phyloP scores from a whole-genome alignment of 2,329 filamentous ascomycete species.

The Tolypocladium endophyticum region DNA sequence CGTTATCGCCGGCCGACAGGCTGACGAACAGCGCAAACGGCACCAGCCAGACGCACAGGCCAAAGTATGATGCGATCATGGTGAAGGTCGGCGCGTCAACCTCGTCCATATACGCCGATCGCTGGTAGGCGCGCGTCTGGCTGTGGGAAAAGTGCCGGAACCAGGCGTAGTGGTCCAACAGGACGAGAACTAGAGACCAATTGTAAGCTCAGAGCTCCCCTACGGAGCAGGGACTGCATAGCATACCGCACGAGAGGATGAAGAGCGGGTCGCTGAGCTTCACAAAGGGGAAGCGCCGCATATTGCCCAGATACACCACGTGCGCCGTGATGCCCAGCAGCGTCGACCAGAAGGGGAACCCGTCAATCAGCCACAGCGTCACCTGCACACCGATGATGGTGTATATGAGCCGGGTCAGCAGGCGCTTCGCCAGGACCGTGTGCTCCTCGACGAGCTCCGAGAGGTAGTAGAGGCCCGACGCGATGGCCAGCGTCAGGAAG shows the following conservation, averaged over 20 bases:
- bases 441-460: slow-evolving; percentile 98
- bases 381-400: slow-evolving; percentile 63
- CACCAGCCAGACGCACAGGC: slow-evolving; percentile 91
- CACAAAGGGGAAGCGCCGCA: slow-evolving; percentile 64
- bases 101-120: slow-evolving; percentile 52
- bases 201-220: not conserved
- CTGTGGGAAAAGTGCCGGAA: slow-evolving; percentile 78
- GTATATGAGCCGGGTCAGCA: slow-evolving; percentile 83
- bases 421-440: slow-evolving; percentile 79
- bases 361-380: slow-evolving; percentile 68
- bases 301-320: slow-evolving; percentile 78
- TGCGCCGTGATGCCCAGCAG: slow-evolving; percentile 71
- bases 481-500: slow-evolving; percentile 91
- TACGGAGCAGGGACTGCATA: not conserved
- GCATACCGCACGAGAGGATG: slow-evolving; percentile 65
- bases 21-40: slow-evolving; percentile 94
- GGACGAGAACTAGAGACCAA: slow-evolving; percentile 56
- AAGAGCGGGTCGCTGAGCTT: slow-evolving; percentile 84
- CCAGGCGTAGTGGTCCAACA: slow-evolving; percentile 91
- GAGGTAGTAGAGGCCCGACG: slow-evolving; percentile 96
- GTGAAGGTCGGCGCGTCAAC: slow-evolving; percentile 69
- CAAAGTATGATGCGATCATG: slow-evolving; percentile 93
- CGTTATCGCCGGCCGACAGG: slow-evolving; percentile 87
- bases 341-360: slow-evolving; percentile 70
- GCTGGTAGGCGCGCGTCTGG: slow-evolving; percentile 45